These are phyloP conservation scores for Coniosporium tulheliwenetii DNA, from an alignment of 2,329 filamentous ascomycete genomes.

Conservation along the genomic window DNA sequence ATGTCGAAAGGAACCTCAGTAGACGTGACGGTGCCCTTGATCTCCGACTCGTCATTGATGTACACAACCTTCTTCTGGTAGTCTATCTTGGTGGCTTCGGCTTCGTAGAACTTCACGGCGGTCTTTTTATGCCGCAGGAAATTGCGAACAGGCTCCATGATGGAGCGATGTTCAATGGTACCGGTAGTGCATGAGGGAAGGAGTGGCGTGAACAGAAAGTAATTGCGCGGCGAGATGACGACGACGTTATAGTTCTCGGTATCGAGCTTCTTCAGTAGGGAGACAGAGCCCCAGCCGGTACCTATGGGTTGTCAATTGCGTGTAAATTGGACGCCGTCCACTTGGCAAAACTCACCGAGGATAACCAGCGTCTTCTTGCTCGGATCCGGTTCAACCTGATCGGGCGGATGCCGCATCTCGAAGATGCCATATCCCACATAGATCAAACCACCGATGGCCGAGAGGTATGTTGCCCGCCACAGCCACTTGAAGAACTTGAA, in stretches of 20 bases:
- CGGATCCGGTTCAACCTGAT: constrained; percentile 67
- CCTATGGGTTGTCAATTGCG: constrained; percentile 34
- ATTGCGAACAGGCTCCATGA: constrained; percentile 97
- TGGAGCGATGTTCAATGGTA: constrained; percentile 95
- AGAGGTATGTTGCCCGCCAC: constrained; percentile 72
- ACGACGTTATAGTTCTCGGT: constrained; percentile 98
- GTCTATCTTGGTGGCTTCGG: constrained; percentile 90
- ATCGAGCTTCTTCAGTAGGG: constrained; percentile 94
- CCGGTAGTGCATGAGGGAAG: constrained; percentile 95
- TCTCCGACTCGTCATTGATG: constrained; percentile 83
- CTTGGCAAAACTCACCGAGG: constrained; percentile 46
- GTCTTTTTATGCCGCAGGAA: constrained; percentile 92
- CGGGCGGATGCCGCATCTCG: constrained; percentile 61
- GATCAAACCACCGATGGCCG: constrained; percentile 50
- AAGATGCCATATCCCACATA: constrained; percentile 74
- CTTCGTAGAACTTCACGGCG: constrained; percentile 92
- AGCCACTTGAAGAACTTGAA: constrained; percentile 63
- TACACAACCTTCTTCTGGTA: constrained; percentile 75
- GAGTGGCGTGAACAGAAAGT: constrained; percentile 98
- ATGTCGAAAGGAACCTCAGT: constrained; percentile 96
- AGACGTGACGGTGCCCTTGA: constrained; percentile 67
- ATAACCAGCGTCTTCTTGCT: constrained; percentile 94
- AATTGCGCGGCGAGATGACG: constrained; percentile 95
- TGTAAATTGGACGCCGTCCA: not conserved
- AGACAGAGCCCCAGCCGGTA: constrained; percentile 92